These are phyloP conservation scores for Prasinococcaceae sp. DNA, from an alignment of 139 green algal species.

Conservation along the genomic window DNA sequence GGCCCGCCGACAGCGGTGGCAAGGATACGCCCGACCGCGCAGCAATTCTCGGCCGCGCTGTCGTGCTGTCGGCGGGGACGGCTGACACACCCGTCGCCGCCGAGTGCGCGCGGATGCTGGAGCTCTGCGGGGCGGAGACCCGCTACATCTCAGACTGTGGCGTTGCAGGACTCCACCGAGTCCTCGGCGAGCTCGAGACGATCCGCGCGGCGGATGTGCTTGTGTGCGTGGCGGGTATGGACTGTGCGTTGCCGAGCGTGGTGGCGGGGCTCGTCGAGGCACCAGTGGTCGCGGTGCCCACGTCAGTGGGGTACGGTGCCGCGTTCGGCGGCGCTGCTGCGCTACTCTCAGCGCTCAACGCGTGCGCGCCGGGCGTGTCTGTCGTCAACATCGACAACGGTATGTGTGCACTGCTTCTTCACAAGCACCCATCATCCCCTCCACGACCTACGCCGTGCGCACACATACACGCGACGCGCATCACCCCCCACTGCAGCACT, in stretches of 20 bases:
- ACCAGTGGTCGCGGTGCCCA: constrained; percentile 36
- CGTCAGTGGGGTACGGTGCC: constrained; percentile 40
- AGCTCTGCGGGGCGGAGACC: constrained; percentile 35
- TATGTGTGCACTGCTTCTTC: too few relatives aligned
- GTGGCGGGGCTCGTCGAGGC: constrained; percentile 58
- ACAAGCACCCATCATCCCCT: too few relatives aligned
- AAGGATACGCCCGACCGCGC: not conserved
- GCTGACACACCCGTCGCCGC: constrained; percentile 29
- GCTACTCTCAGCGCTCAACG: constrained; percentile 30
- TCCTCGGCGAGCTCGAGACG: constrained; percentile 17
- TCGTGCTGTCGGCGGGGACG: constrained; percentile 46
- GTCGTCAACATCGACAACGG: constrained; percentile 67
- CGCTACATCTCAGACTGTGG: constrained; percentile 42
- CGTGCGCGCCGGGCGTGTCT: constrained; percentile 41
- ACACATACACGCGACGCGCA: too few relatives aligned
- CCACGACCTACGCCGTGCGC: too few relatives aligned
- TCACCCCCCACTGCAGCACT: too few relatives aligned
- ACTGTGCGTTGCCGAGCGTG: constrained; percentile 38
- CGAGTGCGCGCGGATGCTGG: constrained; percentile 21
- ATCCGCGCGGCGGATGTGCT: constrained; percentile 56
- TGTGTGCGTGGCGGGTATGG: constrained; percentile 58
- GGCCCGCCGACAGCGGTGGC: not conserved
- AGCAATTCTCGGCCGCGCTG: not conserved
- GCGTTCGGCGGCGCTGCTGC: constrained; percentile 38
- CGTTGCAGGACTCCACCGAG: constrained; percentile 43